Evolutionary conservation across 2,329 filamentous ascomycete genomes (phyloP).

Genomic region (Metarhizium robertsii): DNA sequence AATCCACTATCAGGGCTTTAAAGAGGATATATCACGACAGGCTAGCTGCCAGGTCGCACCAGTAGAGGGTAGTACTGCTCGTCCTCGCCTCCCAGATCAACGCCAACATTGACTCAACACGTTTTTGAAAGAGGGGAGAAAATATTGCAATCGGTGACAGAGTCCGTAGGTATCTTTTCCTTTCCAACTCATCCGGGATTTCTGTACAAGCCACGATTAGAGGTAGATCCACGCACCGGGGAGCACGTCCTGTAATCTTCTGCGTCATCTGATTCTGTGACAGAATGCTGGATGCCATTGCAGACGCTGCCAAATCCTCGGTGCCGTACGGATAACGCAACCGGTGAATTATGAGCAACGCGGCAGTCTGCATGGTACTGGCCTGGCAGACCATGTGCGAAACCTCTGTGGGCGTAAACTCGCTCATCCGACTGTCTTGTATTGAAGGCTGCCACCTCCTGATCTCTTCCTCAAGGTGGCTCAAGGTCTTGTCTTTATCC

Average conservation of each 20-base stretch:
- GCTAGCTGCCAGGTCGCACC: too few relatives aligned
- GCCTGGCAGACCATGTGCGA: constrained; percentile 20
- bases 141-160: too few relatives aligned
- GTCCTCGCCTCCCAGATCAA: too few relatives aligned
- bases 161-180: not conserved
- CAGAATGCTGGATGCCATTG: constrained; percentile 12
- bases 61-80: too few relatives aligned
- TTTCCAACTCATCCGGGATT: constrained; percentile 8
- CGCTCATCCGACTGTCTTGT: constrained; percentile 13
- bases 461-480: constrained; percentile 1
- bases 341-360: not conserved
- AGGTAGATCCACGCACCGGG: constrained; percentile 13
- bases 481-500: not conserved
- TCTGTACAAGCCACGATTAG: constrained; percentile 17
- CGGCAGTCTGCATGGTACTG: constrained; percentile 15
- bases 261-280: constrained; percentile 13
- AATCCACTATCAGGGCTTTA: too few relatives aligned
- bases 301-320: not conserved
- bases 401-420: constrained; percentile 13
- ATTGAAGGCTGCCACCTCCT: constrained; percentile 9
- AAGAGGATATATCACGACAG: too few relatives aligned
- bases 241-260: constrained; percentile 8
- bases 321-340: constrained; percentile 12
- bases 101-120: too few relatives aligned
- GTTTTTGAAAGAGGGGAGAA: too few relatives aligned